Evolutionary conservation across 176 grass and related monocot species (phyloP).

Genomic region (barley (Hordeum vulgare)): DNA sequence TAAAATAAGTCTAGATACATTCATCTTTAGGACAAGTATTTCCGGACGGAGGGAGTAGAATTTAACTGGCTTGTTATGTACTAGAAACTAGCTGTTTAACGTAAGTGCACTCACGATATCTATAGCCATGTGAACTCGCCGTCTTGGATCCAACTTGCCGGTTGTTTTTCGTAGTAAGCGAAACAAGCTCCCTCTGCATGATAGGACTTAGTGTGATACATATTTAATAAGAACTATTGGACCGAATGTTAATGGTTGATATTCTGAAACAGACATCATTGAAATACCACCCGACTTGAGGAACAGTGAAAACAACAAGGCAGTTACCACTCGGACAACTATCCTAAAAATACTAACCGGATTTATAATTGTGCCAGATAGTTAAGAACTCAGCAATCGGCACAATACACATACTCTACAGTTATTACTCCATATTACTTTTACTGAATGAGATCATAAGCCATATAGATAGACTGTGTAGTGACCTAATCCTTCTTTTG

Average conservation of each 20-base stretch:
- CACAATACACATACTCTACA: not conserved
- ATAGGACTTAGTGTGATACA: slow-evolving; percentile 14
- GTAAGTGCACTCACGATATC: slow-evolving; percentile 68
- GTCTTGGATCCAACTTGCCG: slow-evolving; percentile 60
- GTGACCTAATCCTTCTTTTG: not conserved
- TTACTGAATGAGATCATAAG: not conserved
- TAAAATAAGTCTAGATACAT: too few species aligned
- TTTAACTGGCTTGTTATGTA: slow-evolving; percentile 12
- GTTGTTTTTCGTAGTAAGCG: slow-evolving; percentile 76
- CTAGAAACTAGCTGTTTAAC: not conserved
- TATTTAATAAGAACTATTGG: not conserved
- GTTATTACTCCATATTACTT: too few species aligned
- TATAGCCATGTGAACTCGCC: slow-evolving; percentile 71
- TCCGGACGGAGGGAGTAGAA: too few species aligned
- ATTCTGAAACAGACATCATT: not conserved
- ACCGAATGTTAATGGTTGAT: not conserved
- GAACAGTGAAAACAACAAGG: not conserved
- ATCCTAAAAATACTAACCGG: not conserved
- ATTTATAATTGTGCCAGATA: not conserved
- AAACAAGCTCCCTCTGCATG: slow-evolving; percentile 84
- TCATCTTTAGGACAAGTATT: too few species aligned
- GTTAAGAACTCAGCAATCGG: not conserved
- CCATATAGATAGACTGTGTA: not conserved
- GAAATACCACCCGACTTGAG: not conserved
- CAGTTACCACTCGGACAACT: not conserved